phyloP scores from a whole-genome alignment of 345 rosid genomes.

The Lagerstroemia speciosa region DNA sequence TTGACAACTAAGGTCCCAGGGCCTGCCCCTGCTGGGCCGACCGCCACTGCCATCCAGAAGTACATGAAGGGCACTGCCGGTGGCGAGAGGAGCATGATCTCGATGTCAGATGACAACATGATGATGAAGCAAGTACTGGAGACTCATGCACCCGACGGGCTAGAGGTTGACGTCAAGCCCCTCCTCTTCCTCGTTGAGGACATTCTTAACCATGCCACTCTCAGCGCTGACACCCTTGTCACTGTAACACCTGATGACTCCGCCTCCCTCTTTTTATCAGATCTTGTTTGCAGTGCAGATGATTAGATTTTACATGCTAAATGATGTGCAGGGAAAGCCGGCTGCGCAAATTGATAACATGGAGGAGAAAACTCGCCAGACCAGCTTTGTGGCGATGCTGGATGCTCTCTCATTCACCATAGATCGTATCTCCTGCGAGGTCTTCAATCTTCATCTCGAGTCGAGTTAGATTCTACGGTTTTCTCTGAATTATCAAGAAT shows the following conservation, averaged over 20 bases:
- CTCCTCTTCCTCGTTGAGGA: conserved; percentile 59
- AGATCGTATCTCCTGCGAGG: conserved; percentile 50
- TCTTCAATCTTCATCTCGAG: no score
- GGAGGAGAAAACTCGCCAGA: conserved; percentile 33
- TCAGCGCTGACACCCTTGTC: conserved; percentile 23
- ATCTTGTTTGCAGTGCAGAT: no score
- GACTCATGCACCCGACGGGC: conserved; percentile 58
- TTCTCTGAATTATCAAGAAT: no score
- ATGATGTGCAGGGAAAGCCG: not conserved
- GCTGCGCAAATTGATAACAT: conserved; percentile 4
- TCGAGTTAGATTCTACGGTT: no score
- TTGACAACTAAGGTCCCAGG: not conserved
- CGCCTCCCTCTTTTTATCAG: not conserved
- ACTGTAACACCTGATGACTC: conserved; percentile 15
- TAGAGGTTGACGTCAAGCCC: conserved; percentile 44
- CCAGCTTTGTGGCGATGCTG: conserved; percentile 15
- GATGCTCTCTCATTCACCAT: conserved; percentile 46
- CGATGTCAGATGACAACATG: conserved; percentile 44
- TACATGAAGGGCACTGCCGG: conserved; percentile 23
- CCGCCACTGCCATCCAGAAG: conserved; percentile 5
- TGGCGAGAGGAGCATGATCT: conserved; percentile 23
- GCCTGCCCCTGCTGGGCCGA: not conserved
- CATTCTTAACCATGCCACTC: conserved; percentile 47
- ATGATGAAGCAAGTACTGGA: conserved; percentile 51
- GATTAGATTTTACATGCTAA: no score